Evolutionary conservation across 352 stramenopile species (phyloP).

Genomic region (Phytophthora foliorum): DNA sequence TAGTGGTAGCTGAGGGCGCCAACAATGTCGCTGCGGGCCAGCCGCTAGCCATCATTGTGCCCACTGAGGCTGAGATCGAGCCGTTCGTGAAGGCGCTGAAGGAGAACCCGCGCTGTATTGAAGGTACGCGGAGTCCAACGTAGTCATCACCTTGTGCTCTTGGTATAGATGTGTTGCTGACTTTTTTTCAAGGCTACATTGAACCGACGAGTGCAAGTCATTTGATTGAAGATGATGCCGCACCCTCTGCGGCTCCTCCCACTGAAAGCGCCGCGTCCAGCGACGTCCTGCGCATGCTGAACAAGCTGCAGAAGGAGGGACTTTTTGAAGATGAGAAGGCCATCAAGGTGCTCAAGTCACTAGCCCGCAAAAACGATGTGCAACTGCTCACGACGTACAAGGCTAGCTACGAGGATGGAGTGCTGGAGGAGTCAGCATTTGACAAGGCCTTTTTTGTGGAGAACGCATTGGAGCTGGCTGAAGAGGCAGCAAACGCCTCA

Average conservation of each 20-base stretch:
- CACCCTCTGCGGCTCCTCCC: conserved; percentile 10
- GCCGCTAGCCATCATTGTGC: conserved; percentile 82
- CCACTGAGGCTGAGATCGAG: conserved; percentile 64
- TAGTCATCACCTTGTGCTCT: not conserved
- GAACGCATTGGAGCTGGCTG: conserved; percentile 81
- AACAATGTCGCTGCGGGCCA: conserved; percentile 71
- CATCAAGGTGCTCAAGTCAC: conserved; percentile 86
- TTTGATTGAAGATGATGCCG: conserved; percentile 17
- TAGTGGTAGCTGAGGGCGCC: conserved; percentile 72
- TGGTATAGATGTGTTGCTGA: not conserved
- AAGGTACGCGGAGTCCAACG: conserved; percentile 47
- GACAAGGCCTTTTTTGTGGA: conserved; percentile 89
- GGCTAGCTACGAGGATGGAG: conserved; percentile 73
- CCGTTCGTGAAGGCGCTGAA: conserved; percentile 69
- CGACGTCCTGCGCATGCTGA: conserved; percentile 78
- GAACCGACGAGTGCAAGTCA: conserved; percentile 28
- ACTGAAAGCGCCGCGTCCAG: conserved; percentile 57
- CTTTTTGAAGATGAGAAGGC: conserved; percentile 69
- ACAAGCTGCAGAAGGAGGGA: conserved; percentile 86
- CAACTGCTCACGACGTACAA: conserved; percentile 84
- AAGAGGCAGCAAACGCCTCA: conserved; percentile 52
- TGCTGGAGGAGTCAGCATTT: conserved; percentile 64
- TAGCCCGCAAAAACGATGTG: conserved; percentile 85
- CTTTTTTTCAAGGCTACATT: conserved; percentile 42
- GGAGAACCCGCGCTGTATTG: conserved; percentile 66